Base-by-base conservation (phyloP, 225 moss, liverwort and hornwort species). In the Physcomitrellopsis africana region DNA sequence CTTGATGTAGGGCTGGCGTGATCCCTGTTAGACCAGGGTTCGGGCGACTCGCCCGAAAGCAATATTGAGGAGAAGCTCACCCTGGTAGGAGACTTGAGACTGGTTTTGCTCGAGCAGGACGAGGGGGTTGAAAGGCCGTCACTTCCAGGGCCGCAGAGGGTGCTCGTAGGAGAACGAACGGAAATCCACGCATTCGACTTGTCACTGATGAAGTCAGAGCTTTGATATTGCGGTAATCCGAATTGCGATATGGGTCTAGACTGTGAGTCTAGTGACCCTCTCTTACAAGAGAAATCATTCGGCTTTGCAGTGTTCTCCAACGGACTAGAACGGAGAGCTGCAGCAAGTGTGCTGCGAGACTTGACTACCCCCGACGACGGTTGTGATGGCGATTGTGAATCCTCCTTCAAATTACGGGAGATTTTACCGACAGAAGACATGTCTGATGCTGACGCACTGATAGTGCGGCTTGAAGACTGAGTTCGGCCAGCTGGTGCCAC, bases 1-100 rank as follows among this genome's bases (percentile, higher is more conserved):
- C 82, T 63, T 16, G 84, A 79, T 2, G 65, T 75, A 0, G 84
- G 78, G 65, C 79, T 84, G 9, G 61, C 71, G 16, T 80, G 87
- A 53, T 82, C 87, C 64, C 78, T 76, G 17, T 76, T 79, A 0
- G 86, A 76, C 87, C 87, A 87, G 41, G 77, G 84, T 3, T 87
- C 87, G 56, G 84, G 84, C 10, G 84, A 82, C 15, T 87, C 87
- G 27, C 57, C 72, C 7, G 87, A 84, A 51, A 79, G 14, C 79
- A 71, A 8, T 82, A 81, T 27, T 76, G 76, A 10, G 81, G 82
- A 78, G 22, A 45, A 68, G 14, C 74, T 78, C 11, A 70, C 66
- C 51, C 73, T 86, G 8, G 84, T 65, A 17, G n/a, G 44, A 9
- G 74, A 80, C 65, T 81, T 72, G 60, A 70, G 79, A 64, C 79